These are phyloP conservation scores for Tephrocybe sp. DNA, from an alignment of 768 basidiomycete genomes.

Conservation along the genomic window DNA sequence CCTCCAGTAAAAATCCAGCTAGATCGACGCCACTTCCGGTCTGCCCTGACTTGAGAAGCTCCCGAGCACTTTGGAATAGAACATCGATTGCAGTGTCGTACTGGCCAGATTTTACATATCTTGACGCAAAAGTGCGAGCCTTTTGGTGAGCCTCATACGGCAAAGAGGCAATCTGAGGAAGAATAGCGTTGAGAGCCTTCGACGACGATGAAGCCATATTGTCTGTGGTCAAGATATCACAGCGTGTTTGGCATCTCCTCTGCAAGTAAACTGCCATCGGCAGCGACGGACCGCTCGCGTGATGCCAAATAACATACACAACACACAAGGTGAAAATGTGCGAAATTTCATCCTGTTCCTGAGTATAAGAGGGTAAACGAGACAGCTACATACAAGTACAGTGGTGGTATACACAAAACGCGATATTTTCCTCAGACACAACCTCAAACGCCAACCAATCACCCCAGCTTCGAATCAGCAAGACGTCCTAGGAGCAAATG, in stretches of 20 bases:
- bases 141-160: constrained; percentile 98
- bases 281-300: background rate
- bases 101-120: constrained; percentile 78
- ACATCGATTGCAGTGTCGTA: constrained; percentile 89
- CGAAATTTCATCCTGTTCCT: no score
- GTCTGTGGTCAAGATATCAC: constrained; percentile 1
- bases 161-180: constrained; percentile 65
- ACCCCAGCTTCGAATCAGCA: constrained; percentile 39
- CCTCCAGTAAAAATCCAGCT: constrained; percentile 72
- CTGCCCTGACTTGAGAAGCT: constrained; percentile 86
- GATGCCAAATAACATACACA: background rate
- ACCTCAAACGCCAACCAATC: no score
- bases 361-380: no score
- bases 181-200: constrained; percentile 70
- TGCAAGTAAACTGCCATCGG: constrained; percentile 1
- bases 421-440: no score
- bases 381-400: background rate
- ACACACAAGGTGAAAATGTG: no score
- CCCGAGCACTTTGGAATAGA: constrained; percentile 85
- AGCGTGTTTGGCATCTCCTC: constrained; percentile 11
- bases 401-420: background rate
- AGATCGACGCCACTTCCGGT: constrained; percentile 91
- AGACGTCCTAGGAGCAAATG: constrained; percentile 58
- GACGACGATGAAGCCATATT: constrained; percentile 41
- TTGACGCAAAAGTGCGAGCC: constrained; percentile 89